Evolutionary conservation across 257 asterid species (phyloP).

Genomic region (Nicotiana attenuata): DNA sequence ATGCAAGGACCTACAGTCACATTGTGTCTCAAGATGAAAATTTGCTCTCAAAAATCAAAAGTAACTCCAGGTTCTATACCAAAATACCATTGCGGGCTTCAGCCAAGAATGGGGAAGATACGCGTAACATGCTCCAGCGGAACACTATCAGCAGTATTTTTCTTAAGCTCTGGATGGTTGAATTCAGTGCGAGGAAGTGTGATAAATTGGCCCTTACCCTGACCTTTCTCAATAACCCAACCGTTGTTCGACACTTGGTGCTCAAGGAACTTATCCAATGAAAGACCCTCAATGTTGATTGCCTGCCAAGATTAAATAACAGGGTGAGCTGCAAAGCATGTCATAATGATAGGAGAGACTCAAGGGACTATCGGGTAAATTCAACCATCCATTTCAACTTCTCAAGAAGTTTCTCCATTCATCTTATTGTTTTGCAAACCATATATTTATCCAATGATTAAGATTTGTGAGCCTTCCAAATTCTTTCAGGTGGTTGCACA

Average conservation of each 20-base stretch:
- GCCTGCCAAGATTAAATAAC: conserved; percentile 38
- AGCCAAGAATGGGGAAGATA: conserved; percentile 77
- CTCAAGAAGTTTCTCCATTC: background rate
- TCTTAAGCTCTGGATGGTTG: conserved; percentile 78
- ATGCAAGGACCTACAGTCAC: background rate
- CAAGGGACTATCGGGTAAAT: background rate
- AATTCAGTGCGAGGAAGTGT: conserved; percentile 60
- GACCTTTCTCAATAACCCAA: conserved; percentile 63
- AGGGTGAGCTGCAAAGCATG: background rate
- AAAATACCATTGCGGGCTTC: conserved; percentile 3
- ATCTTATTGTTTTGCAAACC: background rate
- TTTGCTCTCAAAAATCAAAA: background rate
- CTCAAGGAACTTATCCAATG: conserved; percentile 77
- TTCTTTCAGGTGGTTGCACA: background rate
- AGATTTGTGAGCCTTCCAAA: background rate
- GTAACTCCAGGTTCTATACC: background rate
- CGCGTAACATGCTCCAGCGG: conserved; percentile 66
- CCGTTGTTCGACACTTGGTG: conserved; percentile 53
- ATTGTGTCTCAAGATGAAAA: background rate
- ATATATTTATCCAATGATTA: background rate
- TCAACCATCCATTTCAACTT: conserved; percentile 2
- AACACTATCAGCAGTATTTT: conserved; percentile 48
- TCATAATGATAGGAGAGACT: background rate
- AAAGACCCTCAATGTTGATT: conserved; percentile 63
- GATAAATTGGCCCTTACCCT: conserved; percentile 51